Conservation (phyloP, 345 rosid genomes). For the Lumnitzera littorea region DNA sequence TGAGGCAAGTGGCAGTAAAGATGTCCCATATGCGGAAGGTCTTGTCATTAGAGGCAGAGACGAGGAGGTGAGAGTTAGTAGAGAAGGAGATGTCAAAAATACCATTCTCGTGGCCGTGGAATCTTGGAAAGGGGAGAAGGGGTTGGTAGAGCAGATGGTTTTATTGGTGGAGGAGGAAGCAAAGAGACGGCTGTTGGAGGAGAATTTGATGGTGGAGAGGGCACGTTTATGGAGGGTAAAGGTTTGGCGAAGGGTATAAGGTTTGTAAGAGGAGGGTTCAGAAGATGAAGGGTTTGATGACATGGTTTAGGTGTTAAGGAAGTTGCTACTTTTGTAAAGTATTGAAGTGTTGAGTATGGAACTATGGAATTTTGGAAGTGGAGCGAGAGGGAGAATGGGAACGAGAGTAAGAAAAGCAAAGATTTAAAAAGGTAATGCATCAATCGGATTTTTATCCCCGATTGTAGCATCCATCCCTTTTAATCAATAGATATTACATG, state of each 20-base stretch:
- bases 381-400: too few species aligned
- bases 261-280: constrained; percentile 32
- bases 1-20: constrained; percentile 48
- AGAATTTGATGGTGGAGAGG: constrained; percentile 79
- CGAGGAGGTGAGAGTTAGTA: constrained; percentile 70
- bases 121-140: constrained; percentile 28
- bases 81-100: constrained; percentile 91
- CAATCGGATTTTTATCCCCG: too few species aligned
- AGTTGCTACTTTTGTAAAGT: too few species aligned
- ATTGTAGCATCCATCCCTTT: too few species aligned
- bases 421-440: too few species aligned
- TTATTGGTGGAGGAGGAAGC: constrained; percentile 85
- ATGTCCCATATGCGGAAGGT: constrained; percentile 92
- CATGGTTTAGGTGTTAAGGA: too few species aligned
- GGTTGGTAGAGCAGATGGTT: constrained; percentile 57
- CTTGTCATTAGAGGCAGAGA: constrained; percentile 90
- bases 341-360: too few species aligned
- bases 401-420: too few species aligned
- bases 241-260: constrained; percentile 69
- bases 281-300: too few species aligned
- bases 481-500: too few species aligned
- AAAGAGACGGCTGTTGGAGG: constrained; percentile 77
- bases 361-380: too few species aligned
- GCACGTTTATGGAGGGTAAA: constrained; percentile 61
- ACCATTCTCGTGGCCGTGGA: constrained; percentile 69